Conservation (phyloP, 257 asterid genomes). For the Nicotiana otophora region DNA sequence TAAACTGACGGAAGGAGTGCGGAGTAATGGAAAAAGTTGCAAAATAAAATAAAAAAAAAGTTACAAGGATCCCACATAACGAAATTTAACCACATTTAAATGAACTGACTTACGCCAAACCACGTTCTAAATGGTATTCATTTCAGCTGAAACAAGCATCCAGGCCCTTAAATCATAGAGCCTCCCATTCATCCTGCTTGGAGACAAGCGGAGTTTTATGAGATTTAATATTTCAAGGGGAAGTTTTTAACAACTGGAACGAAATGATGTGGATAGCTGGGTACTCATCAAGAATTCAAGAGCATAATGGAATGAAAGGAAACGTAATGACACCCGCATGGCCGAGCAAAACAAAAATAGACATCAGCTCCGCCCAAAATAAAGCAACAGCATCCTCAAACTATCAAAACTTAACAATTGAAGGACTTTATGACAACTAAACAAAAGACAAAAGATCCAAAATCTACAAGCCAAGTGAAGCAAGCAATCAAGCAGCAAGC, state of each 20-base stretch:
- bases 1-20: background rate
- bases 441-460: constrained; percentile 15
- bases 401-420: constrained; percentile 27
- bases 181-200: constrained; percentile 66
- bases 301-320: constrained; percentile 33
- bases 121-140: constrained; percentile 77
- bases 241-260: constrained; percentile 49
- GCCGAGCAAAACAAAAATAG: background rate
- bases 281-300: constrained; percentile 43
- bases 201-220: constrained; percentile 73
- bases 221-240: constrained; percentile 47
- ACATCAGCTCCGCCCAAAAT: constrained; percentile 29
- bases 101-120: constrained; percentile 81
- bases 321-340: background rate
- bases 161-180: constrained; percentile 89
- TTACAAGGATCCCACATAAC: constrained; percentile 44
- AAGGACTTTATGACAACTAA: constrained; percentile 25
- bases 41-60: constrained; percentile 31
- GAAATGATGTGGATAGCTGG: constrained; percentile 42
- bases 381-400: constrained; percentile 18
- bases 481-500: constrained; percentile 10
- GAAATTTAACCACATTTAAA: constrained; percentile 45
- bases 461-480: constrained; percentile 21
- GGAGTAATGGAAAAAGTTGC: background rate
- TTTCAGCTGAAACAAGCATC: constrained; percentile 78